Conservation (phyloP, 139 green algal genomes). For the Chlorella ohadii region DNA sequence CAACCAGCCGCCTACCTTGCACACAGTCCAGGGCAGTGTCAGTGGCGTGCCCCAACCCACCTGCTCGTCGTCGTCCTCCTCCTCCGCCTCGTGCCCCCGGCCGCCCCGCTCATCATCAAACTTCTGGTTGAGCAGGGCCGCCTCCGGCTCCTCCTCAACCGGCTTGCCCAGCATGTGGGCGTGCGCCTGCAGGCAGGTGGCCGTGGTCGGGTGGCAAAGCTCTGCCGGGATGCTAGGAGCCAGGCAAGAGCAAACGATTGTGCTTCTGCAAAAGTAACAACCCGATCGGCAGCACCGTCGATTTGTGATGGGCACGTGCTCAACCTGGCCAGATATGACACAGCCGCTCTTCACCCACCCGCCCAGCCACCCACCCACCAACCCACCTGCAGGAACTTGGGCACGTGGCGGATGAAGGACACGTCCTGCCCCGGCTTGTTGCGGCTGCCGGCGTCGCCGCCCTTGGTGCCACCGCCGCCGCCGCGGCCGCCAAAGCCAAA, state of each 20-base stretch:
- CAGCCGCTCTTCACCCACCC: too few relatives aligned
- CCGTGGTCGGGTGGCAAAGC: neutral
- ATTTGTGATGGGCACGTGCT: too few relatives aligned
- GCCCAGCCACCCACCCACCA: too few relatives aligned
- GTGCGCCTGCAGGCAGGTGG: slow-evolving; percentile 72
- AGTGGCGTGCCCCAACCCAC: too few relatives aligned
- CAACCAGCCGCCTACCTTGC: too few relatives aligned
- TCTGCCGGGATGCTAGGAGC: too few relatives aligned
- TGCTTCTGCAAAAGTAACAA: too few relatives aligned
- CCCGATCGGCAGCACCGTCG: too few relatives aligned
- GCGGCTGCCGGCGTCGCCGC: slow-evolving; percentile 41
- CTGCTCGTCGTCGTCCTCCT: slow-evolving; percentile 34
- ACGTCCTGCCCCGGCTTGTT: slow-evolving; percentile 52
- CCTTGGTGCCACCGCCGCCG: slow-evolving; percentile 44
- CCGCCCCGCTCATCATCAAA: slow-evolving; percentile 6
- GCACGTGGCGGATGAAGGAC: slow-evolving; percentile 62
- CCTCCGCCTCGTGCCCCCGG: slow-evolving; percentile 43
- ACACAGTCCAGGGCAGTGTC: too few relatives aligned
- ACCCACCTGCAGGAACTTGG: slow-evolving; percentile 80
- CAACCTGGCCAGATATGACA: too few relatives aligned
- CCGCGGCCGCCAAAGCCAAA: slow-evolving; percentile 43
- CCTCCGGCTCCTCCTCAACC: slow-evolving; percentile 30
- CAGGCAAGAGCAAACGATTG: too few relatives aligned
- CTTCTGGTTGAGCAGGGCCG: neutral
- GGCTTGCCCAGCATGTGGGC: slow-evolving; percentile 67